These are phyloP conservation scores for Microbotryomycetes sp. DNA, from an alignment of 1,284 basidiomycete genomes.

Conservation along the genomic window DNA sequence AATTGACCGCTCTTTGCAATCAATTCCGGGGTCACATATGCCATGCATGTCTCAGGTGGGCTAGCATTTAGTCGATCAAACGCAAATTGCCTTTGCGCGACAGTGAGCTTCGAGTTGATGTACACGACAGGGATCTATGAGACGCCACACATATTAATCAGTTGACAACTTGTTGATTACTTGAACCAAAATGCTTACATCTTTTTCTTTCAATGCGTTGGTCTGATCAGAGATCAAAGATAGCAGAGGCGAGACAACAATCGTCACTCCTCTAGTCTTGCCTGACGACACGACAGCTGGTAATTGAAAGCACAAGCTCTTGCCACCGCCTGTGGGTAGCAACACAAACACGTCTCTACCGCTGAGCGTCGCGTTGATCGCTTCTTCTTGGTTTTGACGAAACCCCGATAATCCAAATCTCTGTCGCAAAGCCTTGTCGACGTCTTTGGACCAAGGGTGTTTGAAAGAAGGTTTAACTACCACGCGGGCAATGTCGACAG, in stretches of 20 bases:
- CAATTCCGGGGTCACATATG: constrained; percentile 88
- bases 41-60: constrained; percentile 51
- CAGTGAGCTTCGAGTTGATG: constrained; percentile 58
- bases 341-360: constrained; percentile 87
- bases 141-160: background rate
- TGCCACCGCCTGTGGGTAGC: constrained; percentile 96
- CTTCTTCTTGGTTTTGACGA: constrained; percentile 78
- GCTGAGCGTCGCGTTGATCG: constrained; percentile 70
- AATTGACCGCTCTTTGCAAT: constrained; percentile 56
- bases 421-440: constrained; percentile 56
- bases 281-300: constrained; percentile 75
- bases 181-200: constrained; percentile 7
- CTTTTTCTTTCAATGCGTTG: constrained; percentile 54
- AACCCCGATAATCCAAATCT: constrained; percentile 67
- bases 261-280: constrained; percentile 69
- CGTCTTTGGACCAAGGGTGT: constrained; percentile 53
- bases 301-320: constrained; percentile 77
- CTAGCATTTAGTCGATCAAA: constrained; percentile 47
- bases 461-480: background rate
- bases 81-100: constrained; percentile 43
- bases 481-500: background rate
- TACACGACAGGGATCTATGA: constrained; percentile 63
- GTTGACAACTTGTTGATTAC: background rate
- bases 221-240: constrained; percentile 92
- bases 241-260: constrained; percentile 85